phyloP scores from a whole-genome alignment of 73 alveolate species.

The Durusdinium trenchii region DNA sequence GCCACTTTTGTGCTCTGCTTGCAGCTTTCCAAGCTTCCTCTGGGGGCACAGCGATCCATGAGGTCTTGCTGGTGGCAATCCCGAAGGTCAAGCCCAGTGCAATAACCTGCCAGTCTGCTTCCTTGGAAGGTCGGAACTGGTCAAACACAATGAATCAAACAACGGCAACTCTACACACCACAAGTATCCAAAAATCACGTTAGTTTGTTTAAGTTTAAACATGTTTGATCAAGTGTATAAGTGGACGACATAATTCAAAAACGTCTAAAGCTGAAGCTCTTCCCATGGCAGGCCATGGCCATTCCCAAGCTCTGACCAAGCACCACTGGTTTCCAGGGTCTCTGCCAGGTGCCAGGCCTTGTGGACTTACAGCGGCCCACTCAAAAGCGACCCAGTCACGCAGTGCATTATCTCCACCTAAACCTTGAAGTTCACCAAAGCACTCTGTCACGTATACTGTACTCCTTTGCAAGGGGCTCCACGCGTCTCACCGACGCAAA shows the following conservation, averaged over 20 bases:
- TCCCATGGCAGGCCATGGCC: slow-evolving; percentile 30
- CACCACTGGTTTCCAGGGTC: not conserved
- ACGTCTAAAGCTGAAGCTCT: not conserved
- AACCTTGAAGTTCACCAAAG: no score
- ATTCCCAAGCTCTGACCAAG: slow-evolving; percentile 12
- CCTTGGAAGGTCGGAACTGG: not conserved
- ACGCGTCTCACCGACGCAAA: no score
- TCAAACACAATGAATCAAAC: no score
- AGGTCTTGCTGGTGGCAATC: slow-evolving; percentile 4
- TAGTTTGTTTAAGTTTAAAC: no score
- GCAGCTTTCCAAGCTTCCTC: not conserved
- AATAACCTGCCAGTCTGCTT: slow-evolving; percentile 11
- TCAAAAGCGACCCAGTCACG: no score
- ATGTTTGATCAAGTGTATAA: not conserved
- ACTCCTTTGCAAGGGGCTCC: no score
- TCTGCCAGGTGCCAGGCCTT: slow-evolving; percentile 28
- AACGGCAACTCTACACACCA: no score
- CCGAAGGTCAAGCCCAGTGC: not conserved
- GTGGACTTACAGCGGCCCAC: no score
- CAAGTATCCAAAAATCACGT: no score
- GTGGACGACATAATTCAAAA: not conserved
- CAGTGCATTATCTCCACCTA: no score
- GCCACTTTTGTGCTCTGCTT: not conserved
- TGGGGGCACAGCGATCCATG: not conserved
- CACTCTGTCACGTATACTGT: no score